Evolutionary conservation across 2,329 filamentous ascomycete species (phyloP), one percentile per base, ranked within the genome.

Genomic region (Penicillium rolfsii): DNA sequence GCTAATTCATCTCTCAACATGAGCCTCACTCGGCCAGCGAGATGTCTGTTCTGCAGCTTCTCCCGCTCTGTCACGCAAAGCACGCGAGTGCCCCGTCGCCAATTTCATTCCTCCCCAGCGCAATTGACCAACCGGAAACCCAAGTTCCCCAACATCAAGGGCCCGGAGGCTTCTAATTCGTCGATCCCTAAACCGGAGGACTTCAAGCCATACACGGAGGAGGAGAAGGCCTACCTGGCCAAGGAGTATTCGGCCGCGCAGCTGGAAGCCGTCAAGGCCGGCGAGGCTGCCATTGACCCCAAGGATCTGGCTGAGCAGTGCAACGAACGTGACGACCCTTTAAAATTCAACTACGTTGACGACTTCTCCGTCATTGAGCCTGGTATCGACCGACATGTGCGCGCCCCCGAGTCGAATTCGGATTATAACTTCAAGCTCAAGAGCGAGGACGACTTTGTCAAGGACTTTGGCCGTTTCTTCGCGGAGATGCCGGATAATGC

Each of bases 321-420:
- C 66, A 83, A 86, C 46, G 77, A 91, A 68, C 88, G 92, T 63
- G 83, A 81, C 57, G 93, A 96, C 74, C 84, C 87, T 8, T 90
- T 91, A 82, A 82, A 83, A 56, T 80, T 93, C 53, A 82, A 86
- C 63, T 95, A 96, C 76, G 79, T 94, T 58, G 93, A 97, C 74
- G 91, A 96, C 76, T 90, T 97, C 71, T 86, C 89, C 61, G 84
- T 85, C 59, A 84, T 94, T 64, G 86, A 91, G 71, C 91, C 92
- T 56, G 83, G 91, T 53, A 85, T 95, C 62, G 94, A 98, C 80
- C 85, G 89, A 73, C 86, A 80, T 81, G 75, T 84, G 79, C 67
- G 82, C 78, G 75, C 79, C 60, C 79, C 76, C 50, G 76, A 78
- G 73, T 78, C 75, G 59, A 83, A 83, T 70, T 83, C 82, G 70